These are phyloP conservation scores for Monosporascus sp. DNA, from an alignment of 2,329 filamentous ascomycete species.

Conservation along the genomic window DNA sequence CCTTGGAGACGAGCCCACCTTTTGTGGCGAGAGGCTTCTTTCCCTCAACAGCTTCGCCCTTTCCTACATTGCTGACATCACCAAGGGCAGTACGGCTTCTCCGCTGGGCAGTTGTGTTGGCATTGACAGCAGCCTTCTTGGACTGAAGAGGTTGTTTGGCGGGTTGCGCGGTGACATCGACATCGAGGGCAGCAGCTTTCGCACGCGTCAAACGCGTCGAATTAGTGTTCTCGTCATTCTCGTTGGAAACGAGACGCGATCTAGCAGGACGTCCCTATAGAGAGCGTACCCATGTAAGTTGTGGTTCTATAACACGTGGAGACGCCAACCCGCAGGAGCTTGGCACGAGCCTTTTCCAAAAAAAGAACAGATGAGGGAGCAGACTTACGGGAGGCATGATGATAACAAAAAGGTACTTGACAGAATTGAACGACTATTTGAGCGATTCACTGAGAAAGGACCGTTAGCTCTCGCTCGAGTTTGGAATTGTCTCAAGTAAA, in stretches of 20 bases:
- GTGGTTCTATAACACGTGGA: constrained; percentile 1
- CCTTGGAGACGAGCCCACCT: constrained; percentile 70
- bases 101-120: constrained; percentile 45
- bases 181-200: constrained; percentile 71
- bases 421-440: neutral
- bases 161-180: constrained; percentile 54
- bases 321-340: neutral
- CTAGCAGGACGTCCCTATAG: constrained; percentile 61
- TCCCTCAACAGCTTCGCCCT: constrained; percentile 62
- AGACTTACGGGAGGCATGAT: constrained; percentile 35
- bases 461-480: neutral
- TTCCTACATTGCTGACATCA: constrained; percentile 93
- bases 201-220: constrained; percentile 87
- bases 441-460: neutral
- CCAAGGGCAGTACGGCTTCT: constrained; percentile 76
- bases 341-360: neutral
- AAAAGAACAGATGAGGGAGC: neutral
- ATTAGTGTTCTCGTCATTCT: constrained; percentile 86
- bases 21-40: constrained; percentile 68
- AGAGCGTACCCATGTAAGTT: constrained; percentile 5
- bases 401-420: neutral
- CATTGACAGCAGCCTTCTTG: constrained; percentile 57
- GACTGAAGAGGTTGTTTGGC: constrained; percentile 61
- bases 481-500: too few species aligned
- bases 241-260: constrained; percentile 74